Base-by-base conservation (phyloP, 2,329 filamentous ascomycete species). In the Fusarium globosum region DNA sequence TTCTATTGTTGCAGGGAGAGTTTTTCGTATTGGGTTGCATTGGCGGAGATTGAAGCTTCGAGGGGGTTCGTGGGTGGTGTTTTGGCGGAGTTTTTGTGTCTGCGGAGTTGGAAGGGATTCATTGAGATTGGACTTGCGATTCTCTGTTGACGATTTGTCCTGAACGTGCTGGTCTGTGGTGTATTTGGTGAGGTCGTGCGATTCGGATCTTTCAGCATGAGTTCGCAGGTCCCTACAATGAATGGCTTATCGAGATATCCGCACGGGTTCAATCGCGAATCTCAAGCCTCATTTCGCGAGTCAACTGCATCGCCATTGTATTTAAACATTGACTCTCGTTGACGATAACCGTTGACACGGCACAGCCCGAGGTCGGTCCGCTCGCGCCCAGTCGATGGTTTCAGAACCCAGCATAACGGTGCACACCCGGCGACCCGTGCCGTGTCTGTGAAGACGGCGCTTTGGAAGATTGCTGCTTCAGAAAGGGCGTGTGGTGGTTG, bases 261-360 rank as follows among this genome's bases (percentile, higher is more conserved):
- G 10, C 23, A n/a, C 8, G 23, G 15, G 2, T 18, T 21, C 23
- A 38, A 16, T 36, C 23, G 23, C 18, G 23, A 38, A 26, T 35
- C 48, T 33, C 33, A 33, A 33, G 43, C 42, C 42, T 23, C 42
- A 23, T 26, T 6, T 30, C 14, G 9, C 46, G 30, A 33, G 30
- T 33, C 28, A 30, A 14, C 6, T n/a, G 14, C 23, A 28, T 16
- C 11, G 15, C 7, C 4, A n/a, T 76, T 56, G 46, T 69, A 42
- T 51, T 58, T 49, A 4, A 61, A 48, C 10, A 42, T 64, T 59
- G 18, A 69, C 46, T 33, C 81, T 61, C 5, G 80, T 80, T 16
- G 77, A 80, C 70, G 13, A 84, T 65, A 11, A 80, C 73, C 18
- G 76, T 58, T 4, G 77, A 79, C 43, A 82, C 28, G 60, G 57